A percentile compares a stretch with the other conserved stretches of the same genome.
These are phyloP conservation scores for Aspergillus sp. DNA, from an alignment of 2,329 filamentous ascomycete genomes.

Conservation along the genomic window DNA sequence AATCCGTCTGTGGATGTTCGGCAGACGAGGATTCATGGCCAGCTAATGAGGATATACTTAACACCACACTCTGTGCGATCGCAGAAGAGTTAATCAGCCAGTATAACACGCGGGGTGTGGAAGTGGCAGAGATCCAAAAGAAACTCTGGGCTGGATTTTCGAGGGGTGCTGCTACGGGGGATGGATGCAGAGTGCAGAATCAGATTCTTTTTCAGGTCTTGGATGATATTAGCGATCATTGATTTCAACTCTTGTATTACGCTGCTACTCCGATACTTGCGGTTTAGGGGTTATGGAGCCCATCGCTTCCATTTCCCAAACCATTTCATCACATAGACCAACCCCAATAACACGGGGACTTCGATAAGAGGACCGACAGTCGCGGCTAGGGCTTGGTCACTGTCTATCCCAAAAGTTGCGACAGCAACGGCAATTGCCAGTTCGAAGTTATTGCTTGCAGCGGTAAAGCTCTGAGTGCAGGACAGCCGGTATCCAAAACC, in stretches of 20 bases:
- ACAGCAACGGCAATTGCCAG: constrained; percentile 82
- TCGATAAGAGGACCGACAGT: constrained; percentile 83
- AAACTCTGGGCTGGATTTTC: constrained; percentile 29
- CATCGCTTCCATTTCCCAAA: constrained; percentile 15
- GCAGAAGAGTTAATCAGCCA: constrained; percentile 31
- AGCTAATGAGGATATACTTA: constrained; percentile 19
- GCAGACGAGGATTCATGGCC: constrained; percentile 13
- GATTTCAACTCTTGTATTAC: constrained; percentile 5
- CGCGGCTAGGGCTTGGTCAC: constrained; percentile 70
- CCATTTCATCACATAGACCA: constrained; percentile 63
- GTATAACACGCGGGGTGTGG: constrained; percentile 28
- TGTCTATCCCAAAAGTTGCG: constrained; percentile 67
- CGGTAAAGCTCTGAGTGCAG: constrained; percentile 76
- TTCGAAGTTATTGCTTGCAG: constrained; percentile 89
- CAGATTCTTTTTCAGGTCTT: constrained; percentile 36
- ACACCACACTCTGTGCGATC: constrained; percentile 32
- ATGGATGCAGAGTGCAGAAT: constrained; percentile 32
- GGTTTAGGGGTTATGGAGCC: neutral
- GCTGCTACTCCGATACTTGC: neutral
- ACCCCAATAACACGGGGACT: constrained; percentile 66
- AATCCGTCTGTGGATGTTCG: constrained; percentile 17
- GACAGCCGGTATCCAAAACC: constrained; percentile 65
- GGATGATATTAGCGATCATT: constrained; percentile 30
- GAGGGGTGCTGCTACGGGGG: constrained; percentile 16
- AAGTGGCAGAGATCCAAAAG: constrained; percentile 28